Percentiles rank a stretch among this genome's conserved stretches.
phyloP scores from a whole-genome alignment of 192 early-diverging fungal genomes.

The Coemansia sp. region DNA sequence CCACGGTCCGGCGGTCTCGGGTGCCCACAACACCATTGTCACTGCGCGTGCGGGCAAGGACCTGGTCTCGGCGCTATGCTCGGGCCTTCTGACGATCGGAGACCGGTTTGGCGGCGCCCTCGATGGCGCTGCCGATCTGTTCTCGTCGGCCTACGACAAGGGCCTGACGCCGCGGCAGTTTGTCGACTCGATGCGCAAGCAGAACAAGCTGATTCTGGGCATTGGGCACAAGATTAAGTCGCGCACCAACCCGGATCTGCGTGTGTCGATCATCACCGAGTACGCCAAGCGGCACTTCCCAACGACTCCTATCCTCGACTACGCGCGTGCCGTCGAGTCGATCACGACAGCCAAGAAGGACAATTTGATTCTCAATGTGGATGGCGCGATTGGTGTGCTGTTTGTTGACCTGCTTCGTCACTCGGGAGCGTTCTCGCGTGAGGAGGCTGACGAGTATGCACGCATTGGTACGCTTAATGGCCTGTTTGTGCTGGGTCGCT shows the following conservation, averaged over 20 bases:
- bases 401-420: conserved; percentile 93
- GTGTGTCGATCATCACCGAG: conserved; percentile 92
- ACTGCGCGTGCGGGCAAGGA: conserved; percentile 97
- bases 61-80: conserved; percentile 89
- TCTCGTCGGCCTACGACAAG: conserved; percentile 91
- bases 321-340: conserved; percentile 88
- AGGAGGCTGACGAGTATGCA: conserved; percentile 96
- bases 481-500: conserved; percentile 91
- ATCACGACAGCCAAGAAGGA: conserved; percentile 99
- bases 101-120: conserved; percentile 97
- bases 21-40: conserved; percentile 86
- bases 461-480: conserved; percentile 95
- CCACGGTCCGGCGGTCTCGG: conserved; percentile 97
- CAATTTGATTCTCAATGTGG: conserved; percentile 93
- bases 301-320: conserved; percentile 81
- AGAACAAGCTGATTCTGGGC: conserved; percentile 96
- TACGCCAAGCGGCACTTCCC: conserved; percentile 89
- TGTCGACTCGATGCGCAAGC: conserved; percentile 90
- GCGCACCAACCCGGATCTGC: conserved; percentile 96
- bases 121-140: conserved; percentile 92
- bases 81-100: conserved; percentile 95
- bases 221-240: conserved; percentile 99
- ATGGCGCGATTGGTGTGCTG: conserved; percentile 90
- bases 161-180: conserved; percentile 90
- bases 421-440: conserved; percentile 87